phyloP scores from a whole-genome alignment of 768 basidiomycete genomes.

The Kwoniella botswanensis region DNA sequence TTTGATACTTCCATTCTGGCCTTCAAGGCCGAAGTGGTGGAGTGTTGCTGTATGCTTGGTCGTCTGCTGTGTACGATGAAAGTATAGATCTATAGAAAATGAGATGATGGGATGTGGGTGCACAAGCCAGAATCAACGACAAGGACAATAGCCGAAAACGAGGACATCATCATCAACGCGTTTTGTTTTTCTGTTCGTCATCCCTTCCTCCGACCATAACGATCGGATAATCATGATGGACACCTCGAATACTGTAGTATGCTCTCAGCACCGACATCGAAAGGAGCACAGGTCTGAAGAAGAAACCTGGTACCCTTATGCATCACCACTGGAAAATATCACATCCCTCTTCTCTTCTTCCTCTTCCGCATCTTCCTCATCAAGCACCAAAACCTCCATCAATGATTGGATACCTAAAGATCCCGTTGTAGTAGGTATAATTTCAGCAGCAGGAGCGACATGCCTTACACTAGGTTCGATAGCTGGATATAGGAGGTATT shows the following conservation, averaged over 20 bases:
- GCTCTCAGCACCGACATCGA: not conserved
- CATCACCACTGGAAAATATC: constrained; percentile 21
- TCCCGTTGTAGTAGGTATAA: constrained; percentile 38
- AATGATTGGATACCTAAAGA: constrained; percentile 36
- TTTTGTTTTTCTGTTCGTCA: not conserved
- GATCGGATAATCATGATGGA: not conserved
- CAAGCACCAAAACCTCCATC: constrained; percentile 6
- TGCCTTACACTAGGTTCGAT: constrained; percentile 41
- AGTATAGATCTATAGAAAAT: not conserved
- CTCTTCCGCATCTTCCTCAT: constrained; percentile 25
- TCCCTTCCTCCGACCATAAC: not conserved
- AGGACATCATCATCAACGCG: not conserved
- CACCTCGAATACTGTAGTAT: not conserved
- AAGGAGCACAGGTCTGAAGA: not conserved
- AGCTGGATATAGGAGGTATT: constrained; percentile 44
- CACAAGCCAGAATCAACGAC: not conserved
- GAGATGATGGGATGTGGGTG: not conserved
- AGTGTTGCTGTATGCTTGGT: not conserved
- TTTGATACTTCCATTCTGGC: constrained; percentile 38
- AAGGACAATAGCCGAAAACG: constrained; percentile 5
- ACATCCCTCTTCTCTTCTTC: constrained; percentile 31
- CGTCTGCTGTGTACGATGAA: not conserved
- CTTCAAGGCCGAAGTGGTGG: constrained; percentile 4
- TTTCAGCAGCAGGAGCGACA: constrained; percentile 57
- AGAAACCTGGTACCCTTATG: not conserved